These are phyloP conservation scores for Seminavis robusta DNA, from an alignment of 108 stramenopile species.

Conservation along the genomic window DNA sequence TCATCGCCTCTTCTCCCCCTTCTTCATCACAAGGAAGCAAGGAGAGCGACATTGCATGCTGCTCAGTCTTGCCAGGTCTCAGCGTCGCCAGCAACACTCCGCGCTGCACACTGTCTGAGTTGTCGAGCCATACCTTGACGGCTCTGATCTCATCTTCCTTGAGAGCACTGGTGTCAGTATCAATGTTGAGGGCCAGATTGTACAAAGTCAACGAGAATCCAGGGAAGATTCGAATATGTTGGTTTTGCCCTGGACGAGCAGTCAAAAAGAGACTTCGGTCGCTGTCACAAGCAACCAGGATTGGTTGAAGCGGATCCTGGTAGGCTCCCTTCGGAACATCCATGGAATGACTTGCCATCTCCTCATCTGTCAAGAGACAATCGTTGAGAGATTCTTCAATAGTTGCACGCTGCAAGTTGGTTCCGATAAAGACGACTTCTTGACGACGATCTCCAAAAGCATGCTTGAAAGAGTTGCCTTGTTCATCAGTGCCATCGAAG, in stretches of 20 bases:
- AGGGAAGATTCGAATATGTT: conserved; percentile 7
- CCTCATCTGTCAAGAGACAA: conserved; percentile 43
- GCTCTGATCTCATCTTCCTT: neutral
- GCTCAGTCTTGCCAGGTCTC: neutral
- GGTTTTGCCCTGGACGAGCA: conserved; percentile 9
- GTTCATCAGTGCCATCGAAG: neutral
- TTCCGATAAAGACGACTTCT: conserved; percentile 73
- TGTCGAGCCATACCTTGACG: conserved; percentile 15
- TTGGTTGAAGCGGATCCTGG: conserved; percentile 11
- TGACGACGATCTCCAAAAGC: conserved; percentile 69
- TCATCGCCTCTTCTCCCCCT: neutral
- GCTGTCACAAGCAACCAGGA: conserved; percentile 3
- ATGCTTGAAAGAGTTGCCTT: conserved; percentile 1
- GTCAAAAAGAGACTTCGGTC: conserved; percentile 4
- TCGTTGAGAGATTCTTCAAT: conserved; percentile 40
- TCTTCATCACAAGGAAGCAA: conserved; percentile 4
- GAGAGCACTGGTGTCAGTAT: too few relatives aligned
- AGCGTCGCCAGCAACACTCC: conserved; percentile 6
- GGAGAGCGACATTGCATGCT: conserved; percentile 6
- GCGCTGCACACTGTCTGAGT: neutral
- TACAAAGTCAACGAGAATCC: conserved; percentile 3
- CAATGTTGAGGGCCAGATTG: conserved; percentile 1
- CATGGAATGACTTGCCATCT: conserved; percentile 28
- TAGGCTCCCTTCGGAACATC: conserved; percentile 6
- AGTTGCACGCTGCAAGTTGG: conserved; percentile 19